Base-by-base conservation (phyloP, 306 rosid species). In the Lathyrus oleraceus region DNA sequence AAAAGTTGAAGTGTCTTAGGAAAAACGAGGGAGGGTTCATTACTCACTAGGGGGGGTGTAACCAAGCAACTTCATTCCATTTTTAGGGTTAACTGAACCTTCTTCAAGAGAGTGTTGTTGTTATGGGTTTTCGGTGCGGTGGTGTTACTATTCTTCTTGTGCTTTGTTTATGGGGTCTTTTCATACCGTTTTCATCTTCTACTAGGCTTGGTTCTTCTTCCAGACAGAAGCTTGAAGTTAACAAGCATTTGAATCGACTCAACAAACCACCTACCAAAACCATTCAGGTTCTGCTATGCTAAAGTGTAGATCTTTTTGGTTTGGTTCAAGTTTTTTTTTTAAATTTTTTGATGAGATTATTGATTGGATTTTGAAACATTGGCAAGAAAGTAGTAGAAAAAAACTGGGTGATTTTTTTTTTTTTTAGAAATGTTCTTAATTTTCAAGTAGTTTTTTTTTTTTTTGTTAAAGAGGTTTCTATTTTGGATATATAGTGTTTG, bases 191-290 rank as follows among this genome's bases (percentile, higher is more conserved):
- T 1, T 78, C 85, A n/a, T 87, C 76, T 72, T 95, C 88, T 4
- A 75, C 91, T 48, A 85, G 99, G 71, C 73, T 85, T 35, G 73
- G 85, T 74, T 81, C 62, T 74, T 81, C 62, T 67, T 82, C 95
- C 20, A 81, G 86, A 69, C 97, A 91, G 82, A 87, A 81, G 65
- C 85, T 95, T 72, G 97, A 95, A 65, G 83, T 91, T 28, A 82
- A 69, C 65, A 91, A 82, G 81, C 99, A 89, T 71, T 89, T 95
- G 83, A 77, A 84, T 61, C 97, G 96, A 28, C 77, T 95, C 76
- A 95, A 95, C 84, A 95, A 95, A 69, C 87, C 92, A 43, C 72
- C 97, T 74, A 81, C 86, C 5, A 87, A 91, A 67, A 86, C 82
- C 87, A 91, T 95, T 70, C 69, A 91, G 97, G 96, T 95, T 12